phyloP scores from a whole-genome alignment of 2,329 filamentous ascomycete species.

The Cercospora sp. region DNA sequence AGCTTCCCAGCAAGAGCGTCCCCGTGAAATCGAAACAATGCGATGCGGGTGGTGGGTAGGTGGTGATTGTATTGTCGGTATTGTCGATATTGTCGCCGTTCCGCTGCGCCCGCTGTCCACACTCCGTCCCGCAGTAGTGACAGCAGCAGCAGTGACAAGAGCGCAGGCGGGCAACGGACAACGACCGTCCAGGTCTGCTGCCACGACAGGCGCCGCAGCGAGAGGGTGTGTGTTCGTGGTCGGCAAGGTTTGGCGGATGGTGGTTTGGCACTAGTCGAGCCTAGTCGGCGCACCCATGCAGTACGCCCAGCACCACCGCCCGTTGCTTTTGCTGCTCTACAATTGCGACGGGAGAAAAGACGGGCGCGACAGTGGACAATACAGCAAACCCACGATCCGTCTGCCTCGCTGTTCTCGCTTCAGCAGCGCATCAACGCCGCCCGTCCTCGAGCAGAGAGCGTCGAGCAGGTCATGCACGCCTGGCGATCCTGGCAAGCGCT shows the following conservation, averaged over 20 bases:
- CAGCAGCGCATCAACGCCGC: neutral
- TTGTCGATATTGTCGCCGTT: neutral
- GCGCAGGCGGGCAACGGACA: neutral
- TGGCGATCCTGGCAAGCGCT: neutral
- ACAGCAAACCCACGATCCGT: neutral
- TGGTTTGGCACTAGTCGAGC: constrained; percentile 4
- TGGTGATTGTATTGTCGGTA: neutral
- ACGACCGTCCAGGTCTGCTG: constrained; percentile 1
- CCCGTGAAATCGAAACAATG: neutral
- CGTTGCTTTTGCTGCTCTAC: neutral
- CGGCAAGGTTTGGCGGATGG: constrained; percentile 5
- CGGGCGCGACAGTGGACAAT: neutral
- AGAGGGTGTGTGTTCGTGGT: neutral
- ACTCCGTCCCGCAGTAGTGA: constrained; percentile 4
- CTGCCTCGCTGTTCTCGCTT: neutral
- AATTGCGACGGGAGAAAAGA: neutral
- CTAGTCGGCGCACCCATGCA: constrained; percentile 1
- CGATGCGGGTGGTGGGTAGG: neutral
- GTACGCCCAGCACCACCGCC: neutral
- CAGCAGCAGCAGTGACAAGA: neutral
- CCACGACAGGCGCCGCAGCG: neutral
- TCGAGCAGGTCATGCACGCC: neutral
- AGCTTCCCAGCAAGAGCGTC: neutral
- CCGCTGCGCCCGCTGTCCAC: neutral
- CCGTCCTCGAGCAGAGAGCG: neutral